phyloP scores from a whole-genome alignment of 371 early-diverging fungal genomes.

The Mortierella sp. region DNA sequence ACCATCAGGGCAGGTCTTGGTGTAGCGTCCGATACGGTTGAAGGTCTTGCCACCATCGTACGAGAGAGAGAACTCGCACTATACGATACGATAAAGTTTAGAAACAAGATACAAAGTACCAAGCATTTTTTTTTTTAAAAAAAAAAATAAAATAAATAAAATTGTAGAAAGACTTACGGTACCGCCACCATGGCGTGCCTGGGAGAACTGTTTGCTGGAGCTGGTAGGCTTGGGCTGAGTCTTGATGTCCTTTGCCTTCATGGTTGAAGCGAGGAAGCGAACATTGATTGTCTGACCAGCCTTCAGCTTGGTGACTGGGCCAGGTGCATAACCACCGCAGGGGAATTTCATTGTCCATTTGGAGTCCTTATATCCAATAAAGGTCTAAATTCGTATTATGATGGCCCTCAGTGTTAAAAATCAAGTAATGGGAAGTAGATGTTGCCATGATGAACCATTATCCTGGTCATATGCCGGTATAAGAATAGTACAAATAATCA shows the following conservation, averaged over 20 bases:
- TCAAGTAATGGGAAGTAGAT: too few species aligned
- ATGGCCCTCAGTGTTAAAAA: too few species aligned
- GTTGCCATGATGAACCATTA: too few species aligned
- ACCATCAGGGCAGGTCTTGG: constrained; percentile 59
- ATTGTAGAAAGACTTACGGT: constrained; percentile 21
- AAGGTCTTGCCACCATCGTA: constrained; percentile 72
- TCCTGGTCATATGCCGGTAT: too few species aligned
- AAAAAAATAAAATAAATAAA: neutral
- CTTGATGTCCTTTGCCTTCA: constrained; percentile 27
- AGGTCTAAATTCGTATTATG: constrained; percentile 19
- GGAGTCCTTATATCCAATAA: constrained; percentile 41
- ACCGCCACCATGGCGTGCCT: constrained; percentile 56
- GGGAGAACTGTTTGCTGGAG: constrained; percentile 34
- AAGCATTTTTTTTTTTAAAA: neutral
- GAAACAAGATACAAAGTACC: neutral
- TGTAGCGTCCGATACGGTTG: constrained; percentile 62
- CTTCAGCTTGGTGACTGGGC: constrained; percentile 39
- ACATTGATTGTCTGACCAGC: constrained; percentile 46
- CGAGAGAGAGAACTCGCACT: constrained; percentile 79
- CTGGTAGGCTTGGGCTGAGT: constrained; percentile 38
- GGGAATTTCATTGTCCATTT: constrained; percentile 37
- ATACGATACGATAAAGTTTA: neutral
- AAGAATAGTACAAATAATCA: too few species aligned
- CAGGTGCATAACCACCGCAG: constrained; percentile 45
- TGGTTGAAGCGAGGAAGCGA: constrained; percentile 47